A percentile compares a stretch with the other conserved stretches of the same genome.
phyloP scores from a whole-genome alignment of 2,329 filamentous ascomycete species.

The Scorias spongiosa region DNA sequence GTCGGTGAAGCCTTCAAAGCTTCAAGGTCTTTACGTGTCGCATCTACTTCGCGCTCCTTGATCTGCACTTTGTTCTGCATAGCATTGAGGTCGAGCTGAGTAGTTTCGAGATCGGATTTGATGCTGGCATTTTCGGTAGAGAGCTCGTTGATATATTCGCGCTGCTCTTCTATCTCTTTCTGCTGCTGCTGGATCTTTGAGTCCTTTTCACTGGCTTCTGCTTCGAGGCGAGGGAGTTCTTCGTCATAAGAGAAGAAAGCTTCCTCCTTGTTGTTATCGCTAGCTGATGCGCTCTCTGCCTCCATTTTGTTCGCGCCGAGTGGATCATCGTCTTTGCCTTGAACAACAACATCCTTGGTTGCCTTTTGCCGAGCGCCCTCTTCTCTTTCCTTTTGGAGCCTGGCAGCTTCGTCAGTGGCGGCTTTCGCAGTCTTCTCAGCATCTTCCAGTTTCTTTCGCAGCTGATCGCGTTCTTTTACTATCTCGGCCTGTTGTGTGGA shows the following conservation, averaged over 20 bases:
- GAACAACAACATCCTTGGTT: neutral
- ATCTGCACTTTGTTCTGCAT: constrained; percentile 25
- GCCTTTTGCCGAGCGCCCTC: constrained; percentile 1
- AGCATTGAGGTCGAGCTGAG: constrained; percentile 26
- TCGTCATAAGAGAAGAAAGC: constrained; percentile 89
- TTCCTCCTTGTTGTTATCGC: constrained; percentile 29
- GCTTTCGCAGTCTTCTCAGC: constrained; percentile 47
- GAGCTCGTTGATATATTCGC: constrained; percentile 53
- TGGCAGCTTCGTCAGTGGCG: constrained; percentile 48
- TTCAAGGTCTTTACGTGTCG: neutral
- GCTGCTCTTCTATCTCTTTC: constrained; percentile 37
- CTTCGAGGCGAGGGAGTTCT: constrained; percentile 68
- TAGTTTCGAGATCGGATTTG: constrained; percentile 52
- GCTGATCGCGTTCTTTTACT: constrained; percentile 53
- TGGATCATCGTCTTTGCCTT: constrained; percentile 10
- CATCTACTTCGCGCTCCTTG: constrained; percentile 9
- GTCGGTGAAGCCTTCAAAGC: constrained; percentile 5
- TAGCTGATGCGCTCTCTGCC: constrained; percentile 1
- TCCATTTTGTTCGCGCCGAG: constrained; percentile 5
- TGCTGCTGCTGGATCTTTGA: constrained; percentile 56
- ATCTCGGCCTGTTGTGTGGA: constrained; percentile 33
- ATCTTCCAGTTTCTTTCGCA: constrained; percentile 62
- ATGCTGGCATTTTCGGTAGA: constrained; percentile 53
- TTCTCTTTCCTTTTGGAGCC: constrained; percentile 29
- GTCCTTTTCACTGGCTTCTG: constrained; percentile 54